Evolutionary conservation across 2,329 filamentous ascomycete genomes (phyloP).

Genomic region (Ploettnerulaceae sp.): DNA sequence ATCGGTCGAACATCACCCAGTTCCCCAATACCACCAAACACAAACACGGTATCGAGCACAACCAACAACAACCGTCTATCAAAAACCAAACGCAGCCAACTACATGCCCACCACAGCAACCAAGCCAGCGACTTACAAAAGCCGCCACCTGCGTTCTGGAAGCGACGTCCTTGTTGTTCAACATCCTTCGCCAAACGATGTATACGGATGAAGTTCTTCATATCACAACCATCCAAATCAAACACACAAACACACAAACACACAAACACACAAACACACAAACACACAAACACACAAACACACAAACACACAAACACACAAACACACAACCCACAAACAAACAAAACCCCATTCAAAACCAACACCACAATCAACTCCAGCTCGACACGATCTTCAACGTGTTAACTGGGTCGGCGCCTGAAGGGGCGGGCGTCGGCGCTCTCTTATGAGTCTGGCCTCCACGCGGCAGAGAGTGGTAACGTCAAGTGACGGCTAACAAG

Average conservation of each 20-base stretch:
- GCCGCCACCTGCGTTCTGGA: background rate
- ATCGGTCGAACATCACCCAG: background rate
- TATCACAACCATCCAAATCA: background rate
- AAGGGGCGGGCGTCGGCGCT: background rate
- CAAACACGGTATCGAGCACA: background rate
- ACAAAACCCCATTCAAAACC: background rate
- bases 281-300: background rate
- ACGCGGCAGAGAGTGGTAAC: conserved; percentile 3
- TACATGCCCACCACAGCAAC: background rate
- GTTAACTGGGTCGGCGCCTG: background rate
- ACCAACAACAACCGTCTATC: background rate
- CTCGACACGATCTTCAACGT: background rate
- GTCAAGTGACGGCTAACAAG: background rate
- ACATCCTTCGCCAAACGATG: background rate
- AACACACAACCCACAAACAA: background rate
- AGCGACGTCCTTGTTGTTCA: conserved; percentile 3
- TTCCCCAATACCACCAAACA: background rate
- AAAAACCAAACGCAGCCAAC: background rate
- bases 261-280: background rate
- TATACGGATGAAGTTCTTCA: background rate
- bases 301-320: background rate
- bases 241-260: background rate
- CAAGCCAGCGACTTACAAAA: background rate
- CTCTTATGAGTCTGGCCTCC: conserved; percentile 3
- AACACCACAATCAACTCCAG: background rate